Base-by-base conservation (phyloP, 345 rosid species). In the Rhizophora mangle region DNA sequence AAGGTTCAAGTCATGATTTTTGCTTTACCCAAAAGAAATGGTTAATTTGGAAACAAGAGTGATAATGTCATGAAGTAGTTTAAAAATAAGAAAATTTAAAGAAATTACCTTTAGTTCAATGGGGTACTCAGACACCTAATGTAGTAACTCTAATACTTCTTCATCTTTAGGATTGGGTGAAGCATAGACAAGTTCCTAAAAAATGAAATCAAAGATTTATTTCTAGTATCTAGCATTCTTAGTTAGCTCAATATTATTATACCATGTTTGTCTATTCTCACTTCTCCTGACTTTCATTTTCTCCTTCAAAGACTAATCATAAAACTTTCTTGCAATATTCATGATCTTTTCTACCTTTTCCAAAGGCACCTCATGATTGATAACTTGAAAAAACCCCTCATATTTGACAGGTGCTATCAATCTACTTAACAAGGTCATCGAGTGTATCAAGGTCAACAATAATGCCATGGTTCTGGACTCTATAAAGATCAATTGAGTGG, bases 401-500 rank as follows among this genome's bases (percentile, higher is more conserved):
- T 8, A 18, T 6, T n/a, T 34, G 20, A 13, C 67, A 63, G 1
- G 26, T 26, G 6, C 26, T n/a, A n/a, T 26, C 26, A 6, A 54
- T 54, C 58, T 54, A 11, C 27, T 54, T n/a, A 10, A 54, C 58
- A n/a, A 54, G 58, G 24, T 30, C 27, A 4, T 63, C 67, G 39
- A 63, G 5, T 24, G 24, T 24, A 24, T 24, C 1, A 24, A 24
- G 24, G 24, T 24, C 24, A 24, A 24, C 24, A 24, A 36, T 11
- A 54, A 26, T 54, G 11, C 24, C 58, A 54, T 54, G 58, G 11
- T 30, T 30, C 4, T 30, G 58, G 6, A 26, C 26, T 54, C n/a
- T 54, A 11, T 11, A 54, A 26, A 54, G 26, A 5, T 54, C 58
- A 54, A 54, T 54, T 1, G n/a, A 64, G 51, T 90, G 92, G 65